Evolutionary conservation across 2,329 filamentous ascomycete genomes (phyloP).

Genomic region (Ophiostoma fasciatum): DNA sequence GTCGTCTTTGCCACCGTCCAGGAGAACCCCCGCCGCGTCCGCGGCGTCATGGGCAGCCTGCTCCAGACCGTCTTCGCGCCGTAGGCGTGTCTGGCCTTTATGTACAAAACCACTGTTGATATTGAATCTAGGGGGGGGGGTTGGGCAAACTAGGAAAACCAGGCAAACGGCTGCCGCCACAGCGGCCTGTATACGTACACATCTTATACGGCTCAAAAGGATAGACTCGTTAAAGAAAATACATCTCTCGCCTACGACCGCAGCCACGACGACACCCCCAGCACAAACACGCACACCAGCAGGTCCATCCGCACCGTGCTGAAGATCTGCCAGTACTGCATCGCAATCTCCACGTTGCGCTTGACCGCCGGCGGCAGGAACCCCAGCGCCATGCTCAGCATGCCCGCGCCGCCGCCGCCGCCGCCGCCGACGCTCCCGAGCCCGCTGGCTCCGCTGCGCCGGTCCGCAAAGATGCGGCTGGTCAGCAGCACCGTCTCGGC

Average conservation of each 20-base stretch:
- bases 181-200: no score
- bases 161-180: no score
- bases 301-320: conserved; percentile 57
- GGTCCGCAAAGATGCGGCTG: conserved; percentile 55
- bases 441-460: conserved; percentile 22
- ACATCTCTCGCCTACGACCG: conserved; percentile 11
- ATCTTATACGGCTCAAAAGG: no score
- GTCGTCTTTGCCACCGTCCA: conserved; percentile 53
- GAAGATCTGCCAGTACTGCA: conserved; percentile 57
- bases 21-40: conserved; percentile 47
- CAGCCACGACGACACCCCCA: conserved; percentile 43
- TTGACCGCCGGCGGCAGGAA: conserved; percentile 52
- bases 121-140: no score
- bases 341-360: conserved; percentile 43
- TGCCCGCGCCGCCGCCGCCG: conserved; percentile 37
- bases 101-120: not conserved
- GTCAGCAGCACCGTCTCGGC: conserved; percentile 60
- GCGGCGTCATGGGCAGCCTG: conserved; percentile 53
- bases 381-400: conserved; percentile 46
- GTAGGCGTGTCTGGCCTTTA: not conserved
- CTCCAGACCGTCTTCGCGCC: conserved; percentile 31
- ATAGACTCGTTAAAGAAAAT: not conserved
- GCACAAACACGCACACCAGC: conserved; percentile 61
- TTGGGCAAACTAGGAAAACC: no score
- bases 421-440: not conserved